phyloP scores from a whole-genome alignment of 768 basidiomycete genomes.

The Rhodotorula kratochvilovae region DNA sequence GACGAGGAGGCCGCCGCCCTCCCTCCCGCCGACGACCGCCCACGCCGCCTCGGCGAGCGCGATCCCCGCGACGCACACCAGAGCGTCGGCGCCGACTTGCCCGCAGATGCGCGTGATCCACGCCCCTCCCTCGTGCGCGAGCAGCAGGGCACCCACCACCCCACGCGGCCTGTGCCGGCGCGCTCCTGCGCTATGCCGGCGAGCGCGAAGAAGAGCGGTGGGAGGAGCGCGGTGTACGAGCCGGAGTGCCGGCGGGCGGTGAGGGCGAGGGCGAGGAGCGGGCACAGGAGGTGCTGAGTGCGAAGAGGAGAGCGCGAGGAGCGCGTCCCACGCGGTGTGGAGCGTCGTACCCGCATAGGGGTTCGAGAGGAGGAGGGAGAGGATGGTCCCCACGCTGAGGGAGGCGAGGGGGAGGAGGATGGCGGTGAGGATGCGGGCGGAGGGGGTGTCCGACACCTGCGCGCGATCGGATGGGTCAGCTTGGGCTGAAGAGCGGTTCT shows the following conservation, averaged over 20 bases:
- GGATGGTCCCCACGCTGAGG: neutral
- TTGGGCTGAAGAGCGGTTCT: no score
- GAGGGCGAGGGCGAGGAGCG: neutral
- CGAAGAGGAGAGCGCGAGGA: neutral
- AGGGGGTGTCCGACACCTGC: neutral
- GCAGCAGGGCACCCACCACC: neutral
- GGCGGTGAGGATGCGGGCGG: neutral
- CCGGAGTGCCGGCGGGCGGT: neutral
- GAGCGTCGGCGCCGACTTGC: neutral
- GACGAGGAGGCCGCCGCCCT: no score
- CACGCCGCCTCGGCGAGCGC: neutral
- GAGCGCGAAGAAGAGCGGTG: neutral
- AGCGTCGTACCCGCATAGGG: neutral
- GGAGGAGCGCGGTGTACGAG: neutral
- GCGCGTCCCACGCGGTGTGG: neutral
- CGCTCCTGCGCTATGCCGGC: neutral
- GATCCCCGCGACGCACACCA: neutral
- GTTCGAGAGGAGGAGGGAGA: neutral
- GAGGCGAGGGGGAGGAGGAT: neutral
- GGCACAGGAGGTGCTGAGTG: neutral
- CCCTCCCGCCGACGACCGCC: fast-evolving
- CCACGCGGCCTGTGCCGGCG: neutral
- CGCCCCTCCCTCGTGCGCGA: neutral
- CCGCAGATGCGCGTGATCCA: neutral
- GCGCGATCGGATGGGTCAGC: neutral